A percentile compares a stretch with the other conserved stretches of the same genome.
phyloP scores from a whole-genome alignment of 1,284 basidiomycete species.

The Coniferiporia sulphurascens region DNA sequence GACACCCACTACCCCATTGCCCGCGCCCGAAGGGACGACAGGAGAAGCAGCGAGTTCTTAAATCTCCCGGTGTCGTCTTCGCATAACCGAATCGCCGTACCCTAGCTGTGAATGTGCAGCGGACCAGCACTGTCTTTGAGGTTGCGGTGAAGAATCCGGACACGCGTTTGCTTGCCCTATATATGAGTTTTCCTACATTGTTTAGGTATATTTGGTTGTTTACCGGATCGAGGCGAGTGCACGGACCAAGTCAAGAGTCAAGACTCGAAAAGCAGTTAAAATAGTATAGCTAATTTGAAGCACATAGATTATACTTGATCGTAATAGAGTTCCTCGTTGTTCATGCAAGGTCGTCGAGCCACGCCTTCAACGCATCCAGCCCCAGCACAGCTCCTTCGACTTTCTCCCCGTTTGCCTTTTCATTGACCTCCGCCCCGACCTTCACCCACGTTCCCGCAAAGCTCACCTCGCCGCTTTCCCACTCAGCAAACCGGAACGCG shows the following conservation, averaged over 20 bases:
- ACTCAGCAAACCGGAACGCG: slow-evolving; percentile 64
- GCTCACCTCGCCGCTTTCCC: slow-evolving; percentile 72
- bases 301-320: neutral
- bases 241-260: neutral
- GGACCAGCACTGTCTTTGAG: slow-evolving; percentile 75
- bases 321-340: neutral
- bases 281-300: neutral
- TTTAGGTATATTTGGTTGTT: neutral
- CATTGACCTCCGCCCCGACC: slow-evolving; percentile 26
- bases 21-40: slow-evolving; percentile 22
- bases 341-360: slow-evolving; percentile 40
- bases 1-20: slow-evolving; percentile 63
- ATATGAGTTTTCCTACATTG: neutral
- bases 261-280: too few species aligned
- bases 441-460: slow-evolving; percentile 58
- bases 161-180: neutral
- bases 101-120: slow-evolving; percentile 36
- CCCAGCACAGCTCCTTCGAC: slow-evolving; percentile 30
- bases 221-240: neutral
- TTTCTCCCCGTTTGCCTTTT: slow-evolving; percentile 31
- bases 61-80: slow-evolving; percentile 55
- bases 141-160: slow-evolving; percentile 42
- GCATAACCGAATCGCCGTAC: slow-evolving; percentile 72
- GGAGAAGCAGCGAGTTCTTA: slow-evolving; percentile 54
- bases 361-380: slow-evolving; percentile 41